These are phyloP conservation scores for Aspergillus aculeatus DNA, from an alignment of 2,329 filamentous ascomycete species.

Conservation along the genomic window DNA sequence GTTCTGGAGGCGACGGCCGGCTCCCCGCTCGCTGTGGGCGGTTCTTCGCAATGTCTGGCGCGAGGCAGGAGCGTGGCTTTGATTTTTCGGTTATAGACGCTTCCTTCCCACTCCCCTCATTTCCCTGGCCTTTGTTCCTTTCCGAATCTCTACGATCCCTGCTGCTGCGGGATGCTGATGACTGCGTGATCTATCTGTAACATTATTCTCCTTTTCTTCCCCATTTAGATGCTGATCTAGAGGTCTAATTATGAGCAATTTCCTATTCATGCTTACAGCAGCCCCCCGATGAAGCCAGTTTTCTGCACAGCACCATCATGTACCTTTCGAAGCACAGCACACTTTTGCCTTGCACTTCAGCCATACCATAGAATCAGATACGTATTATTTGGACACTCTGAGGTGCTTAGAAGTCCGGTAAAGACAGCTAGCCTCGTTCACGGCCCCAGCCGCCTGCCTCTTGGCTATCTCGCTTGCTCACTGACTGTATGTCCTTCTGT, in stretches of 20 bases:
- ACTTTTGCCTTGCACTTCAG: too few species aligned
- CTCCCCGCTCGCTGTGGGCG: slow-evolving; percentile 20
- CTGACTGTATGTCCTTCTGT: too few species aligned
- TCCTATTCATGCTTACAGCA: not conserved
- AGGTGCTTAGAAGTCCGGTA: too few species aligned
- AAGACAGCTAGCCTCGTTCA: too few species aligned
- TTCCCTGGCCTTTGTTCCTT: too few species aligned
- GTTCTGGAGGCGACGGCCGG: slow-evolving; percentile 28
- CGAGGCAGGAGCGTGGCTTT: not conserved
- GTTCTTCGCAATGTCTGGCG: slow-evolving; percentile 12
- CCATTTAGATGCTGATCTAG: not conserved
- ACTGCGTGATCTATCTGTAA: not conserved
- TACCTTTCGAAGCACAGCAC: too few species aligned
- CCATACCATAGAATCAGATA: too few species aligned
- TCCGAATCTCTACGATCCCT: too few species aligned
- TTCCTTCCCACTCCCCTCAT: not conserved
- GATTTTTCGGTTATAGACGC: not conserved
- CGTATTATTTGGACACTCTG: too few species aligned
- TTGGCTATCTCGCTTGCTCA: too few species aligned
- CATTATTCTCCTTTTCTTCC: not conserved
- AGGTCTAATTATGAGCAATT: not conserved
- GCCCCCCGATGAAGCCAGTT: not conserved
- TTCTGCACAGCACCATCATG: not conserved
- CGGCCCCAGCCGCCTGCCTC: too few species aligned
- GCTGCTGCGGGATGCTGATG: not conserved